Conservation (phyloP, 2,329 filamentous ascomycete species). For the Botrytis hyacinthi region DNA sequence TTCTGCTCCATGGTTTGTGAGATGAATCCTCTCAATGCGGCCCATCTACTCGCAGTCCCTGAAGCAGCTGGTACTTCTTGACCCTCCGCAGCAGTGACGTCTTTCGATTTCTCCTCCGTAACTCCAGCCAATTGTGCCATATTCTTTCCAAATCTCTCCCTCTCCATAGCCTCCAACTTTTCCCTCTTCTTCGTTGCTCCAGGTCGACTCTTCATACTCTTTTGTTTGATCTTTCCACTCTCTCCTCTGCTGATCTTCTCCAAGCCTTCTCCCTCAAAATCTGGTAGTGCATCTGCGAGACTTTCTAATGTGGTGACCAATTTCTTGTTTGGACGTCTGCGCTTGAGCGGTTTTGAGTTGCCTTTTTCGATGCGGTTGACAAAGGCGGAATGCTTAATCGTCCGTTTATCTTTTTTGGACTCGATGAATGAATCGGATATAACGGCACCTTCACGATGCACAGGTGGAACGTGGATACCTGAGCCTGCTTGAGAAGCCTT, state of each 20-base stretch:
- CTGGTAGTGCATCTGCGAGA: constrained; percentile 76
- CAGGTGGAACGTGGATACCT: constrained; percentile 38
- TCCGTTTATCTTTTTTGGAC: constrained; percentile 79
- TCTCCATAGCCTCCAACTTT: constrained; percentile 74
- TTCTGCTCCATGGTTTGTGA: constrained; percentile 80
- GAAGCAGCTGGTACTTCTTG: constrained; percentile 22
- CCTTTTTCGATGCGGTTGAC: constrained; percentile 71
- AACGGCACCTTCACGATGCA: constrained; percentile 48
- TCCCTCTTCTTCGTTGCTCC: constrained; percentile 84
- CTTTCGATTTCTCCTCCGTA: constrained; percentile 16
- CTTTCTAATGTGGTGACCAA: constrained; percentile 72
- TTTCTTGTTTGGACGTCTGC: constrained; percentile 71
- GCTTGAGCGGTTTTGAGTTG: constrained; percentile 54
- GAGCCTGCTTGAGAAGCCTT: constrained; percentile 53
- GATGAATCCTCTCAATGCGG: constrained; percentile 78
- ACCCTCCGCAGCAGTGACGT: constrained; percentile 20
- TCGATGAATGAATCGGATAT: constrained; percentile 61
- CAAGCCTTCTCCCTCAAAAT: constrained; percentile 46
- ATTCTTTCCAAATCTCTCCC: constrained; percentile 79
- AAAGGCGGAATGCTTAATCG: constrained; percentile 78
- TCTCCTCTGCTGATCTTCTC: constrained; percentile 41
- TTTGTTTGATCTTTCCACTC: constrained; percentile 67
- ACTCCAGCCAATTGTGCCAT: constrained; percentile 63
- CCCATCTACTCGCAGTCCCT: constrained; percentile 66
- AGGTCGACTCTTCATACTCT: constrained; percentile 69